Evolutionary conservation across 495 filamentous ascomycete genomes (phyloP).

Genomic region (Lichina pygmaea): DNA sequence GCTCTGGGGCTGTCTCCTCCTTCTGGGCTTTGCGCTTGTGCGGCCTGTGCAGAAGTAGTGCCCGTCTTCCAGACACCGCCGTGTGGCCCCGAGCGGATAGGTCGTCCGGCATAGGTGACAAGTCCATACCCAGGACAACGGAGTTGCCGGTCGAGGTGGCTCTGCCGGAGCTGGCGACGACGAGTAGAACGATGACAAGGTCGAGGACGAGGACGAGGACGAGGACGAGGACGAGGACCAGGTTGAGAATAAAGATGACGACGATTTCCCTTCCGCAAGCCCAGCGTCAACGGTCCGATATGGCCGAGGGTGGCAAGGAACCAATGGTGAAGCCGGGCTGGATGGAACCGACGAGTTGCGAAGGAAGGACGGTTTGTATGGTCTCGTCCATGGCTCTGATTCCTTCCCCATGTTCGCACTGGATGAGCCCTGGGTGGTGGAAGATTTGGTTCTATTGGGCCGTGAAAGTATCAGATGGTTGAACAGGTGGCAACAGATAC

Average conservation of each 20-base stretch:
- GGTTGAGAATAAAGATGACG: too few relatives aligned
- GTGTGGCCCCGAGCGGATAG: slow-evolving; percentile 2
- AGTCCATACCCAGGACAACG: slow-evolving; percentile 2
- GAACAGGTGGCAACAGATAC: background rate
- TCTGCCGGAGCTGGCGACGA: background rate
- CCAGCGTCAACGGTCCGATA: too few relatives aligned
- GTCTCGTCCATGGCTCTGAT: background rate
- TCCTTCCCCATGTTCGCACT: background rate
- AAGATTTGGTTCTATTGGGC: background rate
- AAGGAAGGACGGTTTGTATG: background rate
- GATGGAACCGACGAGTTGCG: background rate
- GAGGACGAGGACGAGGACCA: background rate
- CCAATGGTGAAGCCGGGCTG: background rate
- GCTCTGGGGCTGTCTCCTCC: background rate
- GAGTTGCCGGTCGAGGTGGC: background rate
- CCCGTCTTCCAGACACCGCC: slow-evolving; percentile 3
- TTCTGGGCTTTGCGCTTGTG: background rate
- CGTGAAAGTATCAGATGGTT: background rate
- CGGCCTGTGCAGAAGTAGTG: slow-evolving; percentile 2
- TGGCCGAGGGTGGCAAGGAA: too few relatives aligned
- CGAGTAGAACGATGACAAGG: background rate
- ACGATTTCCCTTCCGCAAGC: too few relatives aligned
- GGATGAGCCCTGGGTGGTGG: background rate
- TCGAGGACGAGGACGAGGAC: background rate
- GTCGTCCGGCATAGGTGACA: slow-evolving; percentile 1